Base-by-base conservation (phyloP, 768 basidiomycete species). In the Suillus lakei region DNA sequence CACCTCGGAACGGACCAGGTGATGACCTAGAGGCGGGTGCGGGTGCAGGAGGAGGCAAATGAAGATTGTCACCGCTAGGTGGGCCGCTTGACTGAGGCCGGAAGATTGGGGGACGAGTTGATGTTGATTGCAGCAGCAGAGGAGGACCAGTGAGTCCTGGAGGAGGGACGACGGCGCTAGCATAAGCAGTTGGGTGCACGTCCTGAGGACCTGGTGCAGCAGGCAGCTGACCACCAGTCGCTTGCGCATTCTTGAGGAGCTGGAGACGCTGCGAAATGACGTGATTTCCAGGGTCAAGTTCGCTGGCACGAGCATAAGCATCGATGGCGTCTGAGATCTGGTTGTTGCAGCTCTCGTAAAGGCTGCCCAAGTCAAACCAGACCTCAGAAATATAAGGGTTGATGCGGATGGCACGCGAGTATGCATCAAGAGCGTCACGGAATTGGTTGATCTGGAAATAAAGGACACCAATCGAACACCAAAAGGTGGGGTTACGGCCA, bases 361-460 rank as follows among this genome's bases (percentile, higher is more conserved):
- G 84, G 67, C 91, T 93, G 48, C 98, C 98, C 44, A 99, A 88
- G 80, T 99, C 96, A 77, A 97, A 99, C 77, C 78, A 79, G n/a
- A 79, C 77, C 70, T 88, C 91, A 58, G 88, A 87, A 72, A 99
- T 98, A 83, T 97, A 99, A 0, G 98, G 98, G 76, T 99, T 98
- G 80, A 99, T 96, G 67, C 97, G 91, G 72, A 99, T 99, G 13
- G 98, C 98, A 18, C 97, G 92, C 34, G 98, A 99, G 78, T 99
- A 99, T 12, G 98, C 98, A 73, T 99, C 98, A 43, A 99, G 89
- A 3, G 97, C 97, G 73, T 99, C 98, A 61, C 96, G 95, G 82
- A 94, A 99, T 76, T 99, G 98, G 79, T 98, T 99, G 83, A 99
- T 98, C 76, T 99, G 96, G 85, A 98, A 99, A 77, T 99, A 99